Conservation (phyloP, 345 rosid genomes). For the Gossypium mustelinum region DNA sequence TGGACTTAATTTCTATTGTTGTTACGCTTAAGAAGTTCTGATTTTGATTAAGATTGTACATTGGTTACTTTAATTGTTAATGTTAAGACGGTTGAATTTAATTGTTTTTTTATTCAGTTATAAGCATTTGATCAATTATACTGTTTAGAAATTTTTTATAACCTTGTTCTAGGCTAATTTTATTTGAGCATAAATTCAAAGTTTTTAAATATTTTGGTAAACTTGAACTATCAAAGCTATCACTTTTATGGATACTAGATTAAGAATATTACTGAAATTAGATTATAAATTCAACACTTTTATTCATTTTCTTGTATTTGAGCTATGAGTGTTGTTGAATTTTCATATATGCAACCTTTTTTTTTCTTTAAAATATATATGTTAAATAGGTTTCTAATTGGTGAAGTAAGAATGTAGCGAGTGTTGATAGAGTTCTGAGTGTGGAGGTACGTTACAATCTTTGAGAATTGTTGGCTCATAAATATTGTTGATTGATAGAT, state of each 20-base stretch:
- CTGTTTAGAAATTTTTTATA: neutral
- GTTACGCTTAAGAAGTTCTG: neutral
- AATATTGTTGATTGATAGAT: constrained; percentile 22
- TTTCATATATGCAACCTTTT: neutral
- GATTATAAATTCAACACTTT: neutral
- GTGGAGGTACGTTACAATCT: neutral
- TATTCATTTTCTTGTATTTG: neutral
- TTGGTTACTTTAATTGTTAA: neutral
- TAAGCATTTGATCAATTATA: neutral
- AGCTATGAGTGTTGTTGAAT: neutral
- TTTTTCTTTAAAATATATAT: neutral
- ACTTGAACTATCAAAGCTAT: neutral
- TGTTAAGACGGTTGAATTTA: neutral
- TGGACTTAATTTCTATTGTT: neutral
- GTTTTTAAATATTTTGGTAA: neutral
- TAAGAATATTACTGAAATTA: neutral
- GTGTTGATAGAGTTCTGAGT: neutral
- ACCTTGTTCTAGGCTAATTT: neutral
- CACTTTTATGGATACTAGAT: neutral
- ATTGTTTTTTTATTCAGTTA: neutral
- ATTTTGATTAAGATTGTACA: neutral
- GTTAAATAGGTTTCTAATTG: neutral
- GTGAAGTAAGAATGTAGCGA: neutral
- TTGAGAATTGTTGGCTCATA: neutral
- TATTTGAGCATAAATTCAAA: neutral